phyloP scores from a whole-genome alignment of 805 yeast genomes.

The Nakazawaea wickerhamii region DNA sequence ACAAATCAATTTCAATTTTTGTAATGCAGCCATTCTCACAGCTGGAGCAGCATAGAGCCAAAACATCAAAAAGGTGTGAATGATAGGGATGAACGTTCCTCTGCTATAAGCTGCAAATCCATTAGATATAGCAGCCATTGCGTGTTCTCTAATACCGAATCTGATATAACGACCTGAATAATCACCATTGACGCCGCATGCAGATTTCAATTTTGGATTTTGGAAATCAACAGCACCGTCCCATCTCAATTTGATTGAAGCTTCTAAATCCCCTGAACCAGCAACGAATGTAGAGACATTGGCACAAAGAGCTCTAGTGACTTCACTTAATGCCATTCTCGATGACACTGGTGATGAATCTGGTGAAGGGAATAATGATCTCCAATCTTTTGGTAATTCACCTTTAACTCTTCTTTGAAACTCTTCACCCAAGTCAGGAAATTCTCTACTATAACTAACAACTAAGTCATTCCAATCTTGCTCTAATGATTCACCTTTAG shows the following conservation, averaged over 20 bases:
- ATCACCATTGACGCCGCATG: constrained; percentile 26
- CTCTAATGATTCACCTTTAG: constrained; percentile 21
- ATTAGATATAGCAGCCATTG: constrained; percentile 29
- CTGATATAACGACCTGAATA: constrained; percentile 28
- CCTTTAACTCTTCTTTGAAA: constrained; percentile 24
- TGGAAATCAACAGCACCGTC: constrained; percentile 26
- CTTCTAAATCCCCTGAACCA: constrained; percentile 32
- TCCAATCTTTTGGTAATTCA: constrained; percentile 25
- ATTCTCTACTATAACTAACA: constrained; percentile 17
- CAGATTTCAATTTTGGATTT: constrained; percentile 19
- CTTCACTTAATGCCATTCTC: constrained; percentile 24
- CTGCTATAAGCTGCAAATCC: constrained; percentile 28
- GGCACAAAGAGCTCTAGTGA: constrained; percentile 23
- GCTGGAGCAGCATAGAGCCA: constrained; percentile 46
- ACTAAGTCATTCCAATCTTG: constrained; percentile 23
- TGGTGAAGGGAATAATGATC: constrained; percentile 18
- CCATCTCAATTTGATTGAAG: constrained; percentile 28
- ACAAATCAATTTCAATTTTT: constrained; percentile 40
- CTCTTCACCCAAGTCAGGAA: constrained; percentile 26
- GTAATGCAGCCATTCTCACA: constrained; percentile 42
- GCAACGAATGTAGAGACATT: constrained; percentile 24
- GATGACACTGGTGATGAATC: constrained; percentile 21
- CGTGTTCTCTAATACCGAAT: constrained; percentile 31
- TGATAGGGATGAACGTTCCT: constrained; percentile 33
- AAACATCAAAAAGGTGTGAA: constrained; percentile 33